These are phyloP conservation scores for Scortechinia acanthostroma DNA, from an alignment of 2,329 filamentous ascomycete species.

Conservation along the genomic window DNA sequence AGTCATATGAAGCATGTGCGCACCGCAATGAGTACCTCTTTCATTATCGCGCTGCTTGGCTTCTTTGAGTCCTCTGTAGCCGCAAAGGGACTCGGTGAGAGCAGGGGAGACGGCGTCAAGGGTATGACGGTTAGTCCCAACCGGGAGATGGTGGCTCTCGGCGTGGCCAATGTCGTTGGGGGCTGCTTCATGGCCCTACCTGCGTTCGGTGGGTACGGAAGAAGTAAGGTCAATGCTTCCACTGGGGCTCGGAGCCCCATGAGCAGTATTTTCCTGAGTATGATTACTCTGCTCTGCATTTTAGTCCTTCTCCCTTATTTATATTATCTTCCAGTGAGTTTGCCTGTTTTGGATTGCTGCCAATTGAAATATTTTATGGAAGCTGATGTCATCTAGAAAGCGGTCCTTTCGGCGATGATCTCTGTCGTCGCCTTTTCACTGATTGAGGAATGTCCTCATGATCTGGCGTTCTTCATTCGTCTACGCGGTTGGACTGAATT, in stretches of 20 bases:
- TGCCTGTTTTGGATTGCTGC: neutral
- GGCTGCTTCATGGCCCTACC: conserved; percentile 88
- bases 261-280: conserved; percentile 79
- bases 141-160: conserved; percentile 84
- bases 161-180: conserved; percentile 82
- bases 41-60: conserved; percentile 88
- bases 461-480: conserved; percentile 79
- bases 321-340: conserved; percentile 83
- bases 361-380: too few relatives aligned
- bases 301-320: conserved; percentile 82
- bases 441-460: conserved; percentile 89
- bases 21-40: conserved; percentile 81
- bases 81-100: conserved; percentile 74
- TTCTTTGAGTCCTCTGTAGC: conserved; percentile 98
- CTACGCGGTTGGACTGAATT: conserved; percentile 85
- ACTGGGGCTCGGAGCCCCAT: conserved; percentile 90
- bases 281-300: conserved; percentile 76
- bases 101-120: conserved; percentile 55
- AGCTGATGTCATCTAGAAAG: conserved; percentile 78
- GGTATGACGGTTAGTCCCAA: conserved; percentile 83
- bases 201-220: conserved; percentile 89
- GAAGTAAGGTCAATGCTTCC: conserved; percentile 88
- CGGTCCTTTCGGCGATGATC: conserved; percentile 87
- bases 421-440: conserved; percentile 90
- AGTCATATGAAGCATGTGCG: conserved; percentile 75